Conservation (phyloP, 345 rosid genomes). For the Garcia nutans region DNA sequence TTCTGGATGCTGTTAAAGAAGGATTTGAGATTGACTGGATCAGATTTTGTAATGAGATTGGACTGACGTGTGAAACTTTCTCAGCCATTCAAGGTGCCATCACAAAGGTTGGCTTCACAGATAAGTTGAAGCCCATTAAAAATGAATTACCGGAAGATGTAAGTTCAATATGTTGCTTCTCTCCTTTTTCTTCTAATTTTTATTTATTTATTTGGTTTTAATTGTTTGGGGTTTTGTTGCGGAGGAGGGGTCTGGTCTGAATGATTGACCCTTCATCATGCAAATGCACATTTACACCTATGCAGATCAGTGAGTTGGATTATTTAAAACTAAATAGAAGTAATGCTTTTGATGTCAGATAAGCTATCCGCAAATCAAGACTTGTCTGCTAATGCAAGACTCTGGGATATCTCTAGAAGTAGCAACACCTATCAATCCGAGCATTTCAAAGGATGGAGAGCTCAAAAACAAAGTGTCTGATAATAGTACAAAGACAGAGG, state of each 20-base stretch:
- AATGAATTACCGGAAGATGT: slow-evolving; percentile 46
- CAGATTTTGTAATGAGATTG: slow-evolving; percentile 38
- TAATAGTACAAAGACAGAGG: background rate
- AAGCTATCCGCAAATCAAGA: slow-evolving; percentile 43
- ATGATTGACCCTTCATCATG: background rate
- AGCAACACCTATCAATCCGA: background rate
- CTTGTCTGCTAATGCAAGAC: slow-evolving; percentile 31
- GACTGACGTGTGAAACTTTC: slow-evolving; percentile 28
- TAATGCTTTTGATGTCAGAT: slow-evolving; percentile 28
- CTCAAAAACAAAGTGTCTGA: slow-evolving; percentile 6
- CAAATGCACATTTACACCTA: no score
- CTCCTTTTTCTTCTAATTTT: background rate
- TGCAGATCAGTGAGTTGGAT: background rate
- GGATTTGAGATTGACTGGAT: slow-evolving; percentile 38
- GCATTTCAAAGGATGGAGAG: slow-evolving; percentile 5
- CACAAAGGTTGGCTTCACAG: slow-evolving; percentile 40
- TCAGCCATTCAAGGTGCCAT: slow-evolving; percentile 37
- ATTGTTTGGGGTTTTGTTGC: background rate
- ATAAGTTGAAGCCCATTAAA: slow-evolving; percentile 47
- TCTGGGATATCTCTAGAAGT: slow-evolving; percentile 29
- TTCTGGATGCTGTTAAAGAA: slow-evolving; percentile 42
- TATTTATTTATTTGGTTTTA: background rate
- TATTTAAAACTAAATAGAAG: background rate
- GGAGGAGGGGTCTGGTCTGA: background rate
- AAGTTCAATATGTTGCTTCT: slow-evolving; percentile 15